phyloP scores from a whole-genome alignment of 2,329 filamentous ascomycete genomes.

The Teratosphaeria gauchensis region DNA sequence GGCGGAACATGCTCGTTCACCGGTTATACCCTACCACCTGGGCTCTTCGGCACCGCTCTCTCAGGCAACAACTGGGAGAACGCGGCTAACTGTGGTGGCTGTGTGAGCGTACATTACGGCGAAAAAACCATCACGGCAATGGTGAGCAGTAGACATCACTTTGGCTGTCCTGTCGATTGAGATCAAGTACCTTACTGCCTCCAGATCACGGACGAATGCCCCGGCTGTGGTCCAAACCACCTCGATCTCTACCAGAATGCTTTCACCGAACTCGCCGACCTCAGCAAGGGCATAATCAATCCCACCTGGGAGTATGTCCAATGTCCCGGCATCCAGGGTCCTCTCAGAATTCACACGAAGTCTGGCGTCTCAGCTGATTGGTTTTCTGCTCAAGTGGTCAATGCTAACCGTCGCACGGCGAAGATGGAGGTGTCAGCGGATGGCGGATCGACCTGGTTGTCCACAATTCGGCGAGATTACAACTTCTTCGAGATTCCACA shows the following conservation, averaged over 20 bases:
- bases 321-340: conserved; percentile 40
- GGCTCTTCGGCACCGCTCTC: conserved; percentile 52
- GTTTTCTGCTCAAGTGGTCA: conserved; percentile 57
- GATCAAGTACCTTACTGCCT: background rate
- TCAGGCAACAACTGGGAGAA: conserved; percentile 49
- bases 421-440: conserved; percentile 53
- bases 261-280: conserved; percentile 39
- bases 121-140: conserved; percentile 51
- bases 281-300: conserved; percentile 39
- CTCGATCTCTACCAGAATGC: conserved; percentile 47
- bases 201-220: conserved; percentile 48
- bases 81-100: conserved; percentile 50
- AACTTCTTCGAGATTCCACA: conserved; percentile 19
- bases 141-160: conserved; percentile 33
- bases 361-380: conserved; percentile 42
- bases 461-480: conserved; percentile 42
- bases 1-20: conserved; percentile 57
- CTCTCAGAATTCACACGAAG: conserved; percentile 46
- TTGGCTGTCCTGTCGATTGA: background rate
- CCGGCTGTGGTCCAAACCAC: conserved; percentile 44
- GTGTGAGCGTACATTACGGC: conserved; percentile 48
- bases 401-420: conserved; percentile 43
- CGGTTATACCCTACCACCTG: conserved; percentile 51
- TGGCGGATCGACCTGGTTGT: conserved; percentile 48
- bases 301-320: conserved; percentile 42